These are phyloP conservation scores for Mycena olivaceomarginata DNA, from an alignment of 768 basidiomycete species.

Conservation along the genomic window DNA sequence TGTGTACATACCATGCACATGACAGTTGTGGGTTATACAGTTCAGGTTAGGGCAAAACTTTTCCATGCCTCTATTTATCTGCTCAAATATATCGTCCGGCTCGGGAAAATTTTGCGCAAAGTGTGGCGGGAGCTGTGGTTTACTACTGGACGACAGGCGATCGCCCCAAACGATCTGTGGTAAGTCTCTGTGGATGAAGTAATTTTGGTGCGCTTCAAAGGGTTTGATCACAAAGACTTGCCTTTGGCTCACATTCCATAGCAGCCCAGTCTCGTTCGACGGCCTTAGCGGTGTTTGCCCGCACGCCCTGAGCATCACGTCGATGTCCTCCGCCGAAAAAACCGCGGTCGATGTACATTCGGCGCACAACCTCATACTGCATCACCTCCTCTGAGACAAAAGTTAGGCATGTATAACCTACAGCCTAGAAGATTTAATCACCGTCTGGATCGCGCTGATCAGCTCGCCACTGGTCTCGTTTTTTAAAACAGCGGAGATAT, in stretches of 20 bases:
- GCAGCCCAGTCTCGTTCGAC: conserved; percentile 57
- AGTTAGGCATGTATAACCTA: neutral
- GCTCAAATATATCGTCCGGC: conserved; percentile 2
- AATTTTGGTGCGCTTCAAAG: neutral
- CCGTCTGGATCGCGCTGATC: conserved; percentile 70
- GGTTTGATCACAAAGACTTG: neutral
- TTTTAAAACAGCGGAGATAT: conserved; percentile 53
- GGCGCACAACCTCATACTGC: conserved; percentile 64
- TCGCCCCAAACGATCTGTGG: conserved; percentile 22
- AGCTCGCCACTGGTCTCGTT: conserved; percentile 56
- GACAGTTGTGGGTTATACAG: conserved; percentile 21
- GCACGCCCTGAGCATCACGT: conserved; percentile 47
- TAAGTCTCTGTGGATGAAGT: conserved; percentile 9
- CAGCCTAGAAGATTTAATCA: conserved; percentile 51
- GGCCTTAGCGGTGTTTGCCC: conserved; percentile 52
- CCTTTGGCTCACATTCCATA: conserved; percentile 57
- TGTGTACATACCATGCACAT: conserved; percentile 15
- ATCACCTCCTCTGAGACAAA: conserved; percentile 66
- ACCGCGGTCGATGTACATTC: conserved; percentile 55
- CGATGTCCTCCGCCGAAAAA: conserved; percentile 60
- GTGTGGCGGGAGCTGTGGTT: conserved; percentile 1
- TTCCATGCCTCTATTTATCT: neutral
- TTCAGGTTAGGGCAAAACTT: conserved; percentile 32
- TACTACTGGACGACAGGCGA: conserved; percentile 1
- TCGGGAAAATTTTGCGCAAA: neutral